phyloP scores from a whole-genome alignment of 495 filamentous ascomycete species.

The Aspergillus saccharolyticus region DNA sequence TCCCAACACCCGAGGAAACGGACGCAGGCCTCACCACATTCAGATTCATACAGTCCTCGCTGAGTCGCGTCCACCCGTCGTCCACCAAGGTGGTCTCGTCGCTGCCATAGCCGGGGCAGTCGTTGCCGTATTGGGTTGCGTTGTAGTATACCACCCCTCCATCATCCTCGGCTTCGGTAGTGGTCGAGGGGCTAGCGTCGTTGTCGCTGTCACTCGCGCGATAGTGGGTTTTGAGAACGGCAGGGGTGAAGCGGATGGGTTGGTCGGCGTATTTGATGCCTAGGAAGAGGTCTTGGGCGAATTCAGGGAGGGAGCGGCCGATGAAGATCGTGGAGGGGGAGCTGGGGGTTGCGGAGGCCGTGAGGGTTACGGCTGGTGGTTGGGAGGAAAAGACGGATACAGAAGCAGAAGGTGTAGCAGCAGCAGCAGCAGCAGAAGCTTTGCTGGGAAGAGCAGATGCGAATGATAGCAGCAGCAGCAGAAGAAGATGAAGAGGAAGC shows the following conservation, averaged over 20 bases:
- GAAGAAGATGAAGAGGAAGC: too few relatives aligned
- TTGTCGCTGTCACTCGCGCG: slow-evolving; percentile 18
- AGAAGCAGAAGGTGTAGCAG: not conserved
- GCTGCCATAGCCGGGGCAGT: slow-evolving; percentile 35
- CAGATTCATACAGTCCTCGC: slow-evolving; percentile 61
- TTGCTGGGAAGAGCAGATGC: not conserved
- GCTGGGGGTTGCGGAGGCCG: slow-evolving; percentile 3
- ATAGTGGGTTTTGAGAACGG: slow-evolving; percentile 24
- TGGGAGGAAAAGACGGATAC: not conserved
- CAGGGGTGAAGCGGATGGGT: slow-evolving; percentile 28
- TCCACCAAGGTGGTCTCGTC: slow-evolving; percentile 24
- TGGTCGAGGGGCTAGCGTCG: not conserved
- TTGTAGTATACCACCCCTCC: slow-evolving; percentile 23
- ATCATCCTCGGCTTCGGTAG: not conserved
- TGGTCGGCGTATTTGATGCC: slow-evolving; percentile 34
- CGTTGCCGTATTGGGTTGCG: slow-evolving; percentile 33
- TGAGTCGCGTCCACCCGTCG: slow-evolving; percentile 23
- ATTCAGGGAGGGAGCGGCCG: slow-evolving; percentile 27
- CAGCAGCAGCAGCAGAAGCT: too few relatives aligned
- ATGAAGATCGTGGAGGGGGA: slow-evolving; percentile 18
- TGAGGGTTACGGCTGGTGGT: not conserved
- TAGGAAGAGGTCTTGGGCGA: slow-evolving; percentile 31
- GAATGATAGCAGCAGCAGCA: not conserved
- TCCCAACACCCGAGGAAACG: not conserved
- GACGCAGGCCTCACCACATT: slow-evolving; percentile 53